Evolutionary conservation across 2,329 filamentous ascomycete species (phyloP), one percentile per base, ranked within the genome.

Genomic region (Onygena corvina): DNA sequence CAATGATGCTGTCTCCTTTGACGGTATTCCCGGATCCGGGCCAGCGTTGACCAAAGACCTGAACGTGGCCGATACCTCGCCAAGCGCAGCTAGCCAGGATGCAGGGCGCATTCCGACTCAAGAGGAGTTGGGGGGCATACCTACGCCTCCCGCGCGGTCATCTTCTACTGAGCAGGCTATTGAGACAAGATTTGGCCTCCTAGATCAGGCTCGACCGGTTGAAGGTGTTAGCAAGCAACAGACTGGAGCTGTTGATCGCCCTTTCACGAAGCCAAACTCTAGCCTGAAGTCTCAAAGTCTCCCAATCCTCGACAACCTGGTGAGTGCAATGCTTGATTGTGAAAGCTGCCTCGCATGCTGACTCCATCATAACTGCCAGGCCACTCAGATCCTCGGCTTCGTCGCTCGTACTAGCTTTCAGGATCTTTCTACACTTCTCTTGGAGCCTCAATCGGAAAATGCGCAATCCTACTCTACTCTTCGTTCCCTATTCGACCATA

Each of bases 381-480:
- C 77, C 3, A 74, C 70, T 1, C 77, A 80, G 63, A 75, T 81
- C 29, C 67, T 81, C 7, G 70, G 74, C 11, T 74, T 75, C 25
- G 63, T 81, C 3, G 73, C 76, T 40, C 76, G 76, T 57, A 75
- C 74, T 6, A 71, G 70, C 36, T 78, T 75, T 49, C 67, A 71
- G 48, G 75, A 80, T 47, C 75, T 78, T 30, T 70, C 78, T 44
- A 70, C 72, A 25, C 74, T 80, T 52, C 73, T 79, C 27, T 74
- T 72, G 2, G 69, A 75, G 34, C 73, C 71, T 12, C 71, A 75
- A 14, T 75, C 74, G 1, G 72, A 76, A 50, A 70, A 72, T 53
- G 76, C 76, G 6, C 76, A 81, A 60, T 76, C 77, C n/a, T 82
- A 81, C 61, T 69, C 71, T 3, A 77, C 75, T 1, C 68, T 81